Conservation (phyloP, 768 basidiomycete species). For the Rickenella mellea region DNA sequence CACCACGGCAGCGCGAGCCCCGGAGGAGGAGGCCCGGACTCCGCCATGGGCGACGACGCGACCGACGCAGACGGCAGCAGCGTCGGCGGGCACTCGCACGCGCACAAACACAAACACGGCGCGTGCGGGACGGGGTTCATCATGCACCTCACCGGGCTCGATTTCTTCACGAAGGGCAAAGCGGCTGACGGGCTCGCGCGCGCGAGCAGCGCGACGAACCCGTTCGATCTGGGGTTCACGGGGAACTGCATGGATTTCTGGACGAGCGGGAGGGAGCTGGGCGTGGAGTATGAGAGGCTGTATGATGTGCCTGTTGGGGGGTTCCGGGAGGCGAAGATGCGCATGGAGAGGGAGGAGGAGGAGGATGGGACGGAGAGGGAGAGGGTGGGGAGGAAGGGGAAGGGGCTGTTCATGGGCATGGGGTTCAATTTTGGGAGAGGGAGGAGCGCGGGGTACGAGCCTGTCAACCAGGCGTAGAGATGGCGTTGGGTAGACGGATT, state of each 20-base stretch:
- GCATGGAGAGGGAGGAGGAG: slow-evolving; percentile 47
- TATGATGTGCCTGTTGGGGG: slow-evolving; percentile 88
- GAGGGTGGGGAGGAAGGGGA: slow-evolving; percentile 25
- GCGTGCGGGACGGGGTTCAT: slow-evolving; percentile 55
- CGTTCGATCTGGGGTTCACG: slow-evolving; percentile 77
- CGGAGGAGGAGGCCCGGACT: slow-evolving; percentile 15
- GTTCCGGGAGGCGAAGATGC: slow-evolving; percentile 62
- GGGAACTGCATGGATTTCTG: slow-evolving; percentile 92
- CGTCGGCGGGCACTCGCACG: slow-evolving; percentile 31
- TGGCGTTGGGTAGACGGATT: no score
- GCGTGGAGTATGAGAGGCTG: slow-evolving; percentile 82
- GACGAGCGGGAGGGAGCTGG: slow-evolving; percentile 74
- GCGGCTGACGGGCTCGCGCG: slow-evolving; percentile 80
- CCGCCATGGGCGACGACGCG: slow-evolving; percentile 30
- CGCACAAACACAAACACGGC: slow-evolving; percentile 26
- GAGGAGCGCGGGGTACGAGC: slow-evolving; percentile 24
- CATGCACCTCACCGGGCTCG: slow-evolving; percentile 86
- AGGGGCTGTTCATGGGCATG: slow-evolving; percentile 26
- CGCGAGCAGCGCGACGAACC: slow-evolving; percentile 72
- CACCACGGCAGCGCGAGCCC: no score
- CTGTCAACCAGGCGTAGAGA: slow-evolving; percentile 21
- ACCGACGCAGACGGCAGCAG: slow-evolving; percentile 33
- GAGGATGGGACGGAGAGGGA: slow-evolving; percentile 32
- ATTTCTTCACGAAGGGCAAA: slow-evolving; percentile 86
- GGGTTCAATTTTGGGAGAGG: slow-evolving; percentile 17